Conservation (phyloP, 768 basidiomycete species). For the Mycena galopus region DNA sequence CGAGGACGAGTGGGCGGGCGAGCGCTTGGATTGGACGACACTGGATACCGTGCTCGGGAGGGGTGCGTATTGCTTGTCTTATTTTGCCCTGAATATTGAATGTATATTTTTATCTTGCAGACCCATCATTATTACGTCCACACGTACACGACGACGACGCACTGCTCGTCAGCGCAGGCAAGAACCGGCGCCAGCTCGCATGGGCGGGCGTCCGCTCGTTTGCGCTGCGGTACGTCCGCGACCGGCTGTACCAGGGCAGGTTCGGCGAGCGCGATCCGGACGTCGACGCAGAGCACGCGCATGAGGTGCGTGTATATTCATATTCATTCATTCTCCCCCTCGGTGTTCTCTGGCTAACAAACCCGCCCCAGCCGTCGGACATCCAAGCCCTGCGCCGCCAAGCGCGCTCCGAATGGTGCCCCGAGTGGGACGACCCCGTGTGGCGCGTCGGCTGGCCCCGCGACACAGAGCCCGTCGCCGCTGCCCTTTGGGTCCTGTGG, state of each 20-base stretch:
- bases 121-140: not conserved
- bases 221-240: slow-evolving; percentile 11
- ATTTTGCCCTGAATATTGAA: not conserved
- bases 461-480: slow-evolving; percentile 6
- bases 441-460: slow-evolving; percentile 32
- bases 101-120: too few species aligned
- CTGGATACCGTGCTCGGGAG: not conserved
- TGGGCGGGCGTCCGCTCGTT: slow-evolving; percentile 27
- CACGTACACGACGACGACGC: not conserved
- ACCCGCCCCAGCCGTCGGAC: too few species aligned
- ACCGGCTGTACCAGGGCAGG: slow-evolving; percentile 9
- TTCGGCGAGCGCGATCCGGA: not conserved
- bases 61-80: not conserved
- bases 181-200: slow-evolving; percentile 27
- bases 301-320: too few species aligned
- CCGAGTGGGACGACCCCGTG: not conserved
- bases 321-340: too few species aligned
- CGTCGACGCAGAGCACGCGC: not conserved
- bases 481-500: slow-evolving; percentile 28
- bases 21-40: not conserved
- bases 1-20: slow-evolving; percentile 4
- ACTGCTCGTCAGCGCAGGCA: not conserved
- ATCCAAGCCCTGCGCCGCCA: too few species aligned
- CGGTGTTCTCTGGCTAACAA: too few species aligned
- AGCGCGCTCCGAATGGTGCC: not conserved